Percentiles rank a stretch among this genome's conserved stretches.
Evolutionary conservation across 331 rosid genomes (phyloP).

Genomic region (Pyracantha coccinea): DNA sequence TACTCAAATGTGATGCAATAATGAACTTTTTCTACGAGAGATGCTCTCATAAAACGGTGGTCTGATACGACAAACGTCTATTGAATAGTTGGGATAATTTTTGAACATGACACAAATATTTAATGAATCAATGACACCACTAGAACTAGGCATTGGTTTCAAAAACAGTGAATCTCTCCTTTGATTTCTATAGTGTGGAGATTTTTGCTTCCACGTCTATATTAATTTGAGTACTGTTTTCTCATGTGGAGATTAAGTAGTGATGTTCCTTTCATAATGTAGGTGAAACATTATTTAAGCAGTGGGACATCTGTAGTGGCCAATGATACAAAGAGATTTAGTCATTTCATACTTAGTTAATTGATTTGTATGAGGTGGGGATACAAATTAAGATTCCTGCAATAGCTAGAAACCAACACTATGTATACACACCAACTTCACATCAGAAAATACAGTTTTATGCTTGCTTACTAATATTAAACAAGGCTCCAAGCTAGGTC

Average conservation of each 20-base stretch:
- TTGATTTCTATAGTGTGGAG: neutral
- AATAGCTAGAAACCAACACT: neutral
- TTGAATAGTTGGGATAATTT: too few relatives aligned
- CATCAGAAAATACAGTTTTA: neutral
- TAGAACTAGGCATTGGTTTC: too few relatives aligned
- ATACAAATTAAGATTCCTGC: too few relatives aligned
- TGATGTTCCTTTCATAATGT: slow-evolving; percentile 12
- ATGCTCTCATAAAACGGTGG: too few relatives aligned
- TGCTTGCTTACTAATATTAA: neutral
- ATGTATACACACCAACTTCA: neutral
- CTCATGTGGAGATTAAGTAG: slow-evolving; percentile 1
- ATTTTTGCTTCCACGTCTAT: neutral
- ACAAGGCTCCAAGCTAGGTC: neutral
- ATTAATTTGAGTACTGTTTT: neutral
- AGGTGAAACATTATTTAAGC: neutral
- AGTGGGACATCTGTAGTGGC: slow-evolving; percentile 11
- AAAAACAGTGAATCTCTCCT: too few relatives aligned
- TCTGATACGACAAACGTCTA: too few relatives aligned
- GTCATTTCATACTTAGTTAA: too few relatives aligned
- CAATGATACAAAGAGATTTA: neutral
- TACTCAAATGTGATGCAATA: neutral
- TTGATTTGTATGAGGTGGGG: neutral
- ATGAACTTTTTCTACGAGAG: too few relatives aligned
- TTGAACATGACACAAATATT: too few relatives aligned
- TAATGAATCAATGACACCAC: too few relatives aligned